phyloP scores from a whole-genome alignment of 192 early-diverging fungal species.

The Gigaspora rosea region DNA sequence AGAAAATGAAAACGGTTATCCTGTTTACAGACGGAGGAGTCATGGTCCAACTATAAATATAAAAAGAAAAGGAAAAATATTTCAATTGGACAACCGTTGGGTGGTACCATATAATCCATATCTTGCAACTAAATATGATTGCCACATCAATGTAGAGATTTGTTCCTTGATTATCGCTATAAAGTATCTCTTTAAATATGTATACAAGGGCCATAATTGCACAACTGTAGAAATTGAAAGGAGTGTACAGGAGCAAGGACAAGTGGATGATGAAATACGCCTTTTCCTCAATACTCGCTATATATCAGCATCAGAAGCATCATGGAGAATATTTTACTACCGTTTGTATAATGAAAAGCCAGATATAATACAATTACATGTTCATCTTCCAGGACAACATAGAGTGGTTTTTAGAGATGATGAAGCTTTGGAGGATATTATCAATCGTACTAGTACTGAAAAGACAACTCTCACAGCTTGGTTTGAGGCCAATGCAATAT shows the following conservation, averaged over 20 bases:
- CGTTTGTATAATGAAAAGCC: conserved; percentile 20
- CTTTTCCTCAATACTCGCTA: conserved; percentile 24
- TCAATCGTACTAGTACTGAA: neutral
- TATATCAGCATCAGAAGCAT: conserved; percentile 20
- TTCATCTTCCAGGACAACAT: too few species aligned
- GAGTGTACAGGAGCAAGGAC: neutral
- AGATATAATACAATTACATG: too few species aligned
- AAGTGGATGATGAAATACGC: conserved; percentile 9
- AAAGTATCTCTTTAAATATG: conserved; percentile 47
- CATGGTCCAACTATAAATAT: too few species aligned
- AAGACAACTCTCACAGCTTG: conserved; percentile 31
- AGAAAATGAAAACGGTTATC: conserved; percentile 33
- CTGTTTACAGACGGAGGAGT: conserved; percentile 21
- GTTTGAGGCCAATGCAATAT: conserved; percentile 24
- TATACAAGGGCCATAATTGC: conserved; percentile 13
- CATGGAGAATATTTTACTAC: conserved; percentile 37
- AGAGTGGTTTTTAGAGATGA: neutral
- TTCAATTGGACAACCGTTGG: conserved; percentile 37
- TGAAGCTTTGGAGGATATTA: conserved; percentile 20
- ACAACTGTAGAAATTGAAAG: conserved; percentile 8
- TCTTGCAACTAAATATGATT: conserved; percentile 41
- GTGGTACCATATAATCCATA: conserved; percentile 39
- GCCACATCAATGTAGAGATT: conserved; percentile 42
- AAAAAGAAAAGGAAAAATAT: neutral
- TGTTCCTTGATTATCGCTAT: conserved; percentile 37